These are phyloP conservation scores for Blastomyces gilchristii DNA, from an alignment of 2,329 filamentous ascomycete genomes.

Conservation along the genomic window DNA sequence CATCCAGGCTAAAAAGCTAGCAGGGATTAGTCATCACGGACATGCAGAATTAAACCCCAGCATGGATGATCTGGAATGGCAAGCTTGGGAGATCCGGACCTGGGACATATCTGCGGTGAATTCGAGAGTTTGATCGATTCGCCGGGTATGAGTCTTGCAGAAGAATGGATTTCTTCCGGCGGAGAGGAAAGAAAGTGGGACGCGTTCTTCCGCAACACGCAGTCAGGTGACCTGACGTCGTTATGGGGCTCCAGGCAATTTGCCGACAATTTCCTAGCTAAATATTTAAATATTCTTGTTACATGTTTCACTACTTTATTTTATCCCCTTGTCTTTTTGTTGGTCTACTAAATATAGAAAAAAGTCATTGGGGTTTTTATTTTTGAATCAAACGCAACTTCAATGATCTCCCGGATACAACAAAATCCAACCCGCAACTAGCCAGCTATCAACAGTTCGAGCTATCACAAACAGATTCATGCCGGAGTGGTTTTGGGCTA, in stretches of 20 bases:
- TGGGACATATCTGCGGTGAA: background rate
- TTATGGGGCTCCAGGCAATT: background rate
- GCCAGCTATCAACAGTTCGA: background rate
- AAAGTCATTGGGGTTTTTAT: background rate
- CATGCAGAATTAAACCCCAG: background rate
- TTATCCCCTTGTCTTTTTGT: background rate
- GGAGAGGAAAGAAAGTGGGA: background rate
- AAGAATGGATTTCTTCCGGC: background rate
- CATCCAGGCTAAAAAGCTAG: background rate
- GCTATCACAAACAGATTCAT: constrained; percentile 18
- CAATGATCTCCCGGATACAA: background rate
- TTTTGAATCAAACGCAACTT: background rate
- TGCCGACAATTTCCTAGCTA: background rate
- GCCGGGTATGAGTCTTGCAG: background rate
- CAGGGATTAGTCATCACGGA: background rate
- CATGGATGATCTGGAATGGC: background rate
- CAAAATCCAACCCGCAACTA: background rate
- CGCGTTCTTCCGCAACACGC: background rate
- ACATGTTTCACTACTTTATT: background rate
- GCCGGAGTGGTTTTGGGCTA: constrained; percentile 35
- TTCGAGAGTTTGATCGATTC: background rate
- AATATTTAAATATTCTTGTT: background rate
- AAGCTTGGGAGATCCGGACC: background rate
- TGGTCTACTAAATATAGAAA: background rate
- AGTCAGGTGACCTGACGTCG: constrained; percentile 6